Percentiles rank a stretch among this genome's conserved stretches.
These are phyloP conservation scores for Kwoniella shivajii DNA, from an alignment of 1,284 basidiomycete species.

Conservation along the genomic window DNA sequence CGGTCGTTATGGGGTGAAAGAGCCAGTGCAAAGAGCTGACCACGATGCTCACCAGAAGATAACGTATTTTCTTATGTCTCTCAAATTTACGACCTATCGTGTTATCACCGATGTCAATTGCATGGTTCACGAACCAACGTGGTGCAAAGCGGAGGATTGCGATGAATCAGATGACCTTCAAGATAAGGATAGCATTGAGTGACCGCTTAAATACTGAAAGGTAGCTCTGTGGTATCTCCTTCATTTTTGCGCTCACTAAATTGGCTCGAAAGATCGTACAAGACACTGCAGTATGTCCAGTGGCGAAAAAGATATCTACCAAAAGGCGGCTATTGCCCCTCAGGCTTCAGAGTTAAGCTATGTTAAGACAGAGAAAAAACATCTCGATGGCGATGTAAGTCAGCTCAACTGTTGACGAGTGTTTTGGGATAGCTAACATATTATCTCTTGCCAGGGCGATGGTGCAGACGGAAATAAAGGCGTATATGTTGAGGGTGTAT, in stretches of 20 bases:
- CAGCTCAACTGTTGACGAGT: neutral
- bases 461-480: conserved; percentile 2
- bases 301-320: neutral
- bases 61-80: too few species aligned
- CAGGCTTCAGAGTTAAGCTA: neutral
- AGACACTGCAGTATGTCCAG: neutral
- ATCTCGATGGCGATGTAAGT: conserved; percentile 6
- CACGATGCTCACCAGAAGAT: too few species aligned
- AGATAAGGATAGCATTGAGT: too few species aligned
- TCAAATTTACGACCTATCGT: too few species aligned
- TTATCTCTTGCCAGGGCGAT: neutral
- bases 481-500: neutral
- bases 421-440: neutral
- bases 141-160: too few species aligned
- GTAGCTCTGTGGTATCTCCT: too few species aligned
- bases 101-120: too few species aligned
- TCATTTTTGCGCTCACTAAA: conserved; percentile 9
- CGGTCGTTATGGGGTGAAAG: too few species aligned
- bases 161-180: too few species aligned
- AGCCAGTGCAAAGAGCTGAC: too few species aligned
- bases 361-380: conserved; percentile 2
- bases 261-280: neutral
- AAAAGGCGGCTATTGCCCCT: neutral
- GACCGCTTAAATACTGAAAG: too few species aligned
- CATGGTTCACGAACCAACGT: too few species aligned